These are phyloP conservation scores for Penicillium angulare DNA, from an alignment of 495 filamentous ascomycete species.

Conservation along the genomic window DNA sequence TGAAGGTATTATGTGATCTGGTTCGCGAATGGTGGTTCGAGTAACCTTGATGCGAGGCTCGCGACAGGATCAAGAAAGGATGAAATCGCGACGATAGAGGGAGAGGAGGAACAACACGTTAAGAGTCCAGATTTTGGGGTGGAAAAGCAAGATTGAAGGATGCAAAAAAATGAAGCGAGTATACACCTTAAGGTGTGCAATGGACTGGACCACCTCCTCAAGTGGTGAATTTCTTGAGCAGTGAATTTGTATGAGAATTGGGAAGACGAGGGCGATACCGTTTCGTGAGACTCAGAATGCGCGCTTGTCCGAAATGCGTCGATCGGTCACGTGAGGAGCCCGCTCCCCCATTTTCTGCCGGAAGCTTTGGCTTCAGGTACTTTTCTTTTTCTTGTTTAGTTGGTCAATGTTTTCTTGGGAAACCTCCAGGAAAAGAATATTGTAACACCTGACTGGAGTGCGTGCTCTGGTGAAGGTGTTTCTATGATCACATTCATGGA, in stretches of 20 bases:
- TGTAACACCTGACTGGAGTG: conserved; percentile 12
- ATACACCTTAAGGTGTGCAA: neutral
- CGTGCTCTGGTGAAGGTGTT: conserved; percentile 10
- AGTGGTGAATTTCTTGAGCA: neutral
- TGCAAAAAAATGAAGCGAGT: neutral
- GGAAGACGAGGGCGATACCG: conserved; percentile 12
- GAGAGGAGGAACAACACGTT: conserved; percentile 21
- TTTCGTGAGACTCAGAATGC: conserved; percentile 26
- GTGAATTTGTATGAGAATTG: neutral
- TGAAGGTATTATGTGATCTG: conserved; percentile 7
- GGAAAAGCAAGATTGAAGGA: neutral
- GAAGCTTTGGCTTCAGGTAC: neutral
- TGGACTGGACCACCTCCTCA: conserved; percentile 1
- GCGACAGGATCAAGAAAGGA: conserved; percentile 23
- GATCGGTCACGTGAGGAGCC: conserved; percentile 43
- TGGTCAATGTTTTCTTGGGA: too few relatives aligned
- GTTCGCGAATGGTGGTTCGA: conserved; percentile 6
- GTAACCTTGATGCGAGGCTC: conserved; percentile 28
- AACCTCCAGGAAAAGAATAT: neutral
- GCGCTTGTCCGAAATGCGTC: conserved; percentile 41
- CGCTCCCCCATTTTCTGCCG: conserved; percentile 25
- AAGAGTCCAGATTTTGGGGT: conserved; percentile 3
- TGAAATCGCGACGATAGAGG: conserved; percentile 32
- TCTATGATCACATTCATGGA: conserved; percentile 46
- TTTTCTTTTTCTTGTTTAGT: conserved; percentile 3